Evolutionary conservation across 1,284 basidiomycete species (phyloP), one percentile per base, ranked within the genome.

Genomic region (Macrocystidia cucumis): DNA sequence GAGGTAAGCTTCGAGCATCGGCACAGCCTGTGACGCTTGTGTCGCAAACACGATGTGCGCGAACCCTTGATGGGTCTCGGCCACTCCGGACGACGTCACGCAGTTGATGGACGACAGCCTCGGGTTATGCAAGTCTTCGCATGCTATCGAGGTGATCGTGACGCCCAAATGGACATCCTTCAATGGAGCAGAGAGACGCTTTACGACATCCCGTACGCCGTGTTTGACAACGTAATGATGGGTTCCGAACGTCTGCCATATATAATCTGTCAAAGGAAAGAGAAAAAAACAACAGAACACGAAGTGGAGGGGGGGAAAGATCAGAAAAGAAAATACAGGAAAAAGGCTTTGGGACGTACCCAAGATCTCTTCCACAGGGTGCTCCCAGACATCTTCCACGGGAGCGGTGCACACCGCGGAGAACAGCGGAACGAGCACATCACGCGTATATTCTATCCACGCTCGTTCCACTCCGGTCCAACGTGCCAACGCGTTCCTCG

Each of bases 341-440:
- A 14, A 22, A 31, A 5, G 19, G n/a, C n/a, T n/a, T n/a, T n/a
- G n/a, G n/a, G 22, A 49, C 69, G 24, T 44, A 75, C 78, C 77
- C 12, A 82, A 62, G 42, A 80, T 60, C 43, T 81, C 76, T 37
- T 75, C 74, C 0, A 71, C 65, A 3, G 78, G 78, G 50, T 81
- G 71, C 1, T 58, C 51, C 37, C 64, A 51, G 0, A 81, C 57
- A 39, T 69, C 67, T 11, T 66, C 61, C 29, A 62, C 59, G 0
- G 71, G 59, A 0, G 74, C 67, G 0, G 83, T 86, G 36, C 78
- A 80, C 1, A 87, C 74, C 0, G 78, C 78, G n/a, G 78, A 81
- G 49, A 84, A 83, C 28, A 86, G 53, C 0, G 80, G 78, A 1
- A 78, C 46, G 32, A 86, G 51, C 0, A 85, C 58, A 13, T 65